Evolutionary conservation across 2,329 filamentous ascomycete genomes (phyloP).

Genomic region (Stemphylium lycopersici): DNA sequence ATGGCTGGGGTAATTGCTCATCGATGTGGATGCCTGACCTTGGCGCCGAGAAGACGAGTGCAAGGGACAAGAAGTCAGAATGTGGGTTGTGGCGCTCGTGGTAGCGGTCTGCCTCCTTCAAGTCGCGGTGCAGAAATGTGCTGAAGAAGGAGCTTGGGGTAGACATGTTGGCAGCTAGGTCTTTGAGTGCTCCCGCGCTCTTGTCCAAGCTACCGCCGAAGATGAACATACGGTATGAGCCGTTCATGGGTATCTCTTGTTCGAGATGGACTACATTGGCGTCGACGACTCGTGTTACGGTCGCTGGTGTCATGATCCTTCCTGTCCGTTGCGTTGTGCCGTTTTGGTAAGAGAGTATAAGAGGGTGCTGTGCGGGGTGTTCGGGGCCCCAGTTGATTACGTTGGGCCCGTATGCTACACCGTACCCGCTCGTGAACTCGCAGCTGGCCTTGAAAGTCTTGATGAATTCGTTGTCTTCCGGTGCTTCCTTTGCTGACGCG

Average conservation of each 20-base stretch:
- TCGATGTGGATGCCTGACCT: conserved; percentile 75
- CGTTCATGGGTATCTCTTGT: conserved; percentile 87
- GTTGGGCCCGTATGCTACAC: conserved; percentile 84
- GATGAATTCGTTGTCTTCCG: conserved; percentile 76
- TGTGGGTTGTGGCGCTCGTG: conserved; percentile 88
- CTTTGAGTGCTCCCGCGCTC: conserved; percentile 68
- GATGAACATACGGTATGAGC: conserved; percentile 83
- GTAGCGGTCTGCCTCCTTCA: conserved; percentile 58
- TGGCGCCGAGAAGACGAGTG: conserved; percentile 72
- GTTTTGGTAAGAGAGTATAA: conserved; percentile 67
- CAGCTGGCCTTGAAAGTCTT: conserved; percentile 89
- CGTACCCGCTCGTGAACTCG: conserved; percentile 92
- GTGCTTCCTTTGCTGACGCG: conserved; percentile 53
- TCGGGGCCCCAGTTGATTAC: conserved; percentile 79
- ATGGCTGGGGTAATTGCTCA: conserved; percentile 70
- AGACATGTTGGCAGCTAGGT: conserved; percentile 70
- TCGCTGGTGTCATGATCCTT: conserved; percentile 75
- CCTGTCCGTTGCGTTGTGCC: conserved; percentile 71
- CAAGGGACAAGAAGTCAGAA: conserved; percentile 79
- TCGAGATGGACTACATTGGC: conserved; percentile 90
- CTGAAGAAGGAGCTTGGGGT: conserved; percentile 75
- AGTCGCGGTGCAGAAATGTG: conserved; percentile 67
- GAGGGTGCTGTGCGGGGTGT: conserved; percentile 72
- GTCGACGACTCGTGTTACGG: conserved; percentile 85
- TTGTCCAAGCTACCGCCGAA: conserved; percentile 73